phyloP scores from a whole-genome alignment of 2,329 filamentous ascomycete genomes.

The Neophaeococcomyces mojaviensis region DNA sequence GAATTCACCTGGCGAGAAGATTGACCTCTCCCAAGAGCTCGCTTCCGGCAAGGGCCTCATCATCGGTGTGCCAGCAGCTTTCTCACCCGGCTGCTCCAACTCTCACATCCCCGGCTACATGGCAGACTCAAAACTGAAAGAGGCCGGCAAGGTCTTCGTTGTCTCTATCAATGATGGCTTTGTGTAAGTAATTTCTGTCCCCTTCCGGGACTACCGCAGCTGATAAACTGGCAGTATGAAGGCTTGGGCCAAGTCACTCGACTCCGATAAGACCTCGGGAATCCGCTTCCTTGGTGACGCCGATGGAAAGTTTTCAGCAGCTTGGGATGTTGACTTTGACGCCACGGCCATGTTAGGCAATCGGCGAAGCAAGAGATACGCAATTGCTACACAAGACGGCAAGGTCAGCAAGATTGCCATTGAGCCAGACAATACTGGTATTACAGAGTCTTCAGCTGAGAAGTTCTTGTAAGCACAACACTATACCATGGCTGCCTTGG shows the following conservation, averaged over 20 bases:
- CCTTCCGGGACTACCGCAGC: neutral
- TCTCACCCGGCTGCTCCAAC: slow-evolving; percentile 60
- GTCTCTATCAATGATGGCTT: slow-evolving; percentile 92
- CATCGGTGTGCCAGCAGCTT: slow-evolving; percentile 76
- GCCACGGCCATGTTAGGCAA: slow-evolving; percentile 72
- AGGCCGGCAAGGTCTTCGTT: slow-evolving; percentile 78
- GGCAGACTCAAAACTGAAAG: slow-evolving; percentile 66
- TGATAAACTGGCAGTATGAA: slow-evolving; percentile 59
- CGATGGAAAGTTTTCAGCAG: slow-evolving; percentile 69
- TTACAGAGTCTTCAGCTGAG: slow-evolving; percentile 42
- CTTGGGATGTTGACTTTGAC: slow-evolving; percentile 77
- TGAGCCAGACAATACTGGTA: slow-evolving; percentile 81
- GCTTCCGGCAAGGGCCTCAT: slow-evolving; percentile 66
- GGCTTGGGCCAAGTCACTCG: slow-evolving; percentile 73
- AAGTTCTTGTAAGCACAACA: slow-evolving; percentile 16
- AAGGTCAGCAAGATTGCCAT: slow-evolving; percentile 74
- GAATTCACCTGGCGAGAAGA: slow-evolving; percentile 81
- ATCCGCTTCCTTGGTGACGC: slow-evolving; percentile 87
- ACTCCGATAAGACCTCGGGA: slow-evolving; percentile 65
- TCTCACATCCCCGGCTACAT: slow-evolving; percentile 79
- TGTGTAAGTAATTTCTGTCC: slow-evolving; percentile 54
- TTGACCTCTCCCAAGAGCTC: slow-evolving; percentile 76
- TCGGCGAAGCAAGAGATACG: slow-evolving; percentile 78
- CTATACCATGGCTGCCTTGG: neutral
- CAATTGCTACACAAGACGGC: slow-evolving; percentile 72